A percentile compares a stretch with the other conserved stretches of the same genome.
phyloP scores from a whole-genome alignment of 768 basidiomycete species.

The Calocera viscosa region DNA sequence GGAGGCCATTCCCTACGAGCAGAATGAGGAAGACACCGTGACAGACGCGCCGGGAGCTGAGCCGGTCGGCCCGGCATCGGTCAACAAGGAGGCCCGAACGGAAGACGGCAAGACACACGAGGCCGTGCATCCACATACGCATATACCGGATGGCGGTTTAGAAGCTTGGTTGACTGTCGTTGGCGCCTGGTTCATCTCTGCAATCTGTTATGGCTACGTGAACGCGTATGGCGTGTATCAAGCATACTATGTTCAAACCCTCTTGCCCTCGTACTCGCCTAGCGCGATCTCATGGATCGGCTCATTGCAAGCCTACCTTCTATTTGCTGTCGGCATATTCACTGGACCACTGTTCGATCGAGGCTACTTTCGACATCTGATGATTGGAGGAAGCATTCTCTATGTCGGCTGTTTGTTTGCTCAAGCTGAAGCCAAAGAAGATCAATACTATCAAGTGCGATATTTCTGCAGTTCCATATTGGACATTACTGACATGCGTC shows the following conservation, averaged over 20 bases:
- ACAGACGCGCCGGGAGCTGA: background rate
- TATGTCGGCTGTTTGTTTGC: background rate
- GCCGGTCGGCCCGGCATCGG: background rate
- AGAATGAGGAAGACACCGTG: background rate
- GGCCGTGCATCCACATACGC: background rate
- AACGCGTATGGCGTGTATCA: slow-evolving; percentile 9
- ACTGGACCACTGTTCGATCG: background rate
- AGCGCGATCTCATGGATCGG: slow-evolving; percentile 9
- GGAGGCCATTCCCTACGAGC: background rate
- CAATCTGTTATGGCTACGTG: slow-evolving; percentile 13
- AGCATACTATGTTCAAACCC: background rate
- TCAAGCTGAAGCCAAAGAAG: background rate
- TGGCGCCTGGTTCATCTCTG: background rate
- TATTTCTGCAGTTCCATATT: slow-evolving; percentile 15
- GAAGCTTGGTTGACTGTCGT: slow-evolving; percentile 20
- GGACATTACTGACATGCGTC: slow-evolving; percentile 19
- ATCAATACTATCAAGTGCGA: slow-evolving; percentile 8
- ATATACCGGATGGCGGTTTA: slow-evolving; percentile 22
- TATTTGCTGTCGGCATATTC: background rate
- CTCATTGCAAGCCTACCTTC: background rate
- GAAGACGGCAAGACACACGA: background rate
- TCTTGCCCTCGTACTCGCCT: slow-evolving; percentile 10
- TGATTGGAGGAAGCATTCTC: background rate
- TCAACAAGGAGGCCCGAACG: background rate
- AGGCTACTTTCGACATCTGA: background rate